Conservation (phyloP, 768 basidiomycete genomes). For the Amanita inopinata region DNA sequence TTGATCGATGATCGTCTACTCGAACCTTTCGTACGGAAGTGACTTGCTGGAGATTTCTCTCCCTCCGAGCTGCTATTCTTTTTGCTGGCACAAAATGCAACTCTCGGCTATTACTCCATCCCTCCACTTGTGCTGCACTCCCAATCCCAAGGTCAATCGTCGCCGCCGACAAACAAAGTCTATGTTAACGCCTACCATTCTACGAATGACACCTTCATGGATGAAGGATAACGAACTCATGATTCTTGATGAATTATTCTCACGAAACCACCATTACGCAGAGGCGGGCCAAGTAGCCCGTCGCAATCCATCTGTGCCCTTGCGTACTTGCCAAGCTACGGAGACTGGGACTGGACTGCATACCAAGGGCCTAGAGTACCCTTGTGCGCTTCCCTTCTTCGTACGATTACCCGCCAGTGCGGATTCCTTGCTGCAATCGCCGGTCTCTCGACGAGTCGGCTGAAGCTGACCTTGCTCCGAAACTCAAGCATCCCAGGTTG, state of each 20-base stretch:
- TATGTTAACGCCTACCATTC: slow-evolving; percentile 12
- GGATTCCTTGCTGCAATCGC: slow-evolving; percentile 1
- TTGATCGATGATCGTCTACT: slow-evolving; percentile 35
- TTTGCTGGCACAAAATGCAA: slow-evolving; percentile 1
- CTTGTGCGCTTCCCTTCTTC: neutral
- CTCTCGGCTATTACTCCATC: too few species aligned
- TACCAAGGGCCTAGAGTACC: neutral
- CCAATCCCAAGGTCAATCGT: too few species aligned
- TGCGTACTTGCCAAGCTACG: slow-evolving; percentile 3
- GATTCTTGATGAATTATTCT: slow-evolving; percentile 30
- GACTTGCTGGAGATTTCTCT: slow-evolving; percentile 24
- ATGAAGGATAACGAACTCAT: slow-evolving; percentile 22
- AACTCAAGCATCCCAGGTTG: too few species aligned
- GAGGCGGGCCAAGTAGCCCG: slow-evolving; percentile 2
- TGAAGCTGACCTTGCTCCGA: neutral
- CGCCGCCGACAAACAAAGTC: too few species aligned
- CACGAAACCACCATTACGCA: neutral
- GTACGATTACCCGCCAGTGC: slow-evolving; percentile 2
- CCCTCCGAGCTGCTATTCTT: slow-evolving; percentile 1
- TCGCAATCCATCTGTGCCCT: neutral
- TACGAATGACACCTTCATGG: slow-evolving; percentile 16
- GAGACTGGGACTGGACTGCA: slow-evolving; percentile 5
- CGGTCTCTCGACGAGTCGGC: neutral
- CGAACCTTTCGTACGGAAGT: slow-evolving; percentile 18
- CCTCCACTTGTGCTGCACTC: too few species aligned